Base-by-base conservation (phyloP, 2,329 filamentous ascomycete species). In the Cladosporium sp. region DNA sequence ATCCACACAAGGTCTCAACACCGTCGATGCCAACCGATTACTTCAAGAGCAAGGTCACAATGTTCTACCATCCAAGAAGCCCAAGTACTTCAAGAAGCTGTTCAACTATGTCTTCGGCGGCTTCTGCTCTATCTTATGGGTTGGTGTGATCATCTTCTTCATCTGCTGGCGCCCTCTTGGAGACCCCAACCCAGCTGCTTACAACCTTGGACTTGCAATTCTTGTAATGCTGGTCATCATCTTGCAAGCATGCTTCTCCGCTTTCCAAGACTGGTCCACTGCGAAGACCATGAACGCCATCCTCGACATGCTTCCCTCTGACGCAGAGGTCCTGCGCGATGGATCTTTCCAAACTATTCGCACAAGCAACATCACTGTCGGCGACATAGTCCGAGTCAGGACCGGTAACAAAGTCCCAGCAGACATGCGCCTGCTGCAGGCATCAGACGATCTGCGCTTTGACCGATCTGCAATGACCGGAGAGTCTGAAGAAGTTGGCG, bases 211-310 rank as follows among this genome's bases (percentile, higher is more conserved):
- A 13, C 71, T 79, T 7, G 76, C 77, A 4, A 73, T 79, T 48
- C 70, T 80, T 1, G 72, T 80, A 35, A 63, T 79, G 62, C 75
- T 79, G 44, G 77, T 79, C 60, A 78, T 79, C 56, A 63, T 76
- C 28, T 72, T 79, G 0, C 77, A 79, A 58, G 77, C 77, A 34
- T 66, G 67, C 28, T 79, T 79, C 62, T 76, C 74, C 0, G 75
- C 74, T 5, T 79, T 79, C 47, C 75, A 78, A 63, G 77, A 79
- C 56, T 79, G 76, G 75, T 79, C 76, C 0, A 78, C 76, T 1
- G 69, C 70, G 17, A 71, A 73, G 44, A 77, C 74, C 0, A 79
- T 80, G 75, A 75, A 77, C 17, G 76, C 77, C 25, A 80, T 80
- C 50, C 70, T 75, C 2, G 74, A 77, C 56, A 65, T 80, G 12